phyloP scores from a whole-genome alignment of 2,329 filamentous ascomycete species.

The Penicillium capsulatum region DNA sequence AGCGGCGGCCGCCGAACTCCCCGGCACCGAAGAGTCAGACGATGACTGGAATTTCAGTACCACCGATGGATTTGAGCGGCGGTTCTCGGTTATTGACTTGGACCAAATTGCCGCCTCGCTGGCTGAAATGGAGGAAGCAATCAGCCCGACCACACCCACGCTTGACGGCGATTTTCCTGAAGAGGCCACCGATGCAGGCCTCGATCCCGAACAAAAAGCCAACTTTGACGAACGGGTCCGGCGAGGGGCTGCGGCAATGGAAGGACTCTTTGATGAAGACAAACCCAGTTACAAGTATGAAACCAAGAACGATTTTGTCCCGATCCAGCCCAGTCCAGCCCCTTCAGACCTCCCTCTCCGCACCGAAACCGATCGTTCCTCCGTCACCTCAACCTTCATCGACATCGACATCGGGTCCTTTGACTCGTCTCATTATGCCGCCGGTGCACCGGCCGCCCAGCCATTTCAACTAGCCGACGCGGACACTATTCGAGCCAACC shows the following conservation, averaged over 20 bases:
- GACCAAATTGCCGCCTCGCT: constrained; percentile 47
- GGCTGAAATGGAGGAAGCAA: constrained; percentile 41
- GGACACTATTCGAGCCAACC: constrained; percentile 55
- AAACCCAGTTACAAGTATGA: constrained; percentile 57
- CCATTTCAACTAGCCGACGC: constrained; percentile 50
- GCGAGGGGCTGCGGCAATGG: constrained; percentile 54
- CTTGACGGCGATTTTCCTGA: constrained; percentile 28
- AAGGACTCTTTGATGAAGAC: constrained; percentile 55
- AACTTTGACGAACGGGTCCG: constrained; percentile 56
- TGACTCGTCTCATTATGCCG: constrained; percentile 49
- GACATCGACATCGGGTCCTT: constrained; percentile 57
- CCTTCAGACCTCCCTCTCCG: constrained; percentile 53
- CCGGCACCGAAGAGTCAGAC: constrained; percentile 42
- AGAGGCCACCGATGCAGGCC: constrained; percentile 29
- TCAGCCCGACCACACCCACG: constrained; percentile 29
- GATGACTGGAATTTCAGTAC: constrained; percentile 65
- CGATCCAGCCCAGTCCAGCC: constrained; percentile 41
- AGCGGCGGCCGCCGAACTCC: constrained; percentile 53
- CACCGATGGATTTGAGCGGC: constrained; percentile 56
- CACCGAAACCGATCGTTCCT: constrained; percentile 45
- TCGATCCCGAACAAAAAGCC: constrained; percentile 45
- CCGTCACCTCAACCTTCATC: constrained; percentile 47
- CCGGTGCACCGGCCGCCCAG: constrained; percentile 49
- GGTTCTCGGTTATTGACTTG: constrained; percentile 46
- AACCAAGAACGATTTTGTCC: constrained; percentile 49